Evolutionary conservation across 2,329 filamentous ascomycete species (phyloP), one percentile per base, ranked within the genome.

Genomic region (Aspergillus amoenus): DNA sequence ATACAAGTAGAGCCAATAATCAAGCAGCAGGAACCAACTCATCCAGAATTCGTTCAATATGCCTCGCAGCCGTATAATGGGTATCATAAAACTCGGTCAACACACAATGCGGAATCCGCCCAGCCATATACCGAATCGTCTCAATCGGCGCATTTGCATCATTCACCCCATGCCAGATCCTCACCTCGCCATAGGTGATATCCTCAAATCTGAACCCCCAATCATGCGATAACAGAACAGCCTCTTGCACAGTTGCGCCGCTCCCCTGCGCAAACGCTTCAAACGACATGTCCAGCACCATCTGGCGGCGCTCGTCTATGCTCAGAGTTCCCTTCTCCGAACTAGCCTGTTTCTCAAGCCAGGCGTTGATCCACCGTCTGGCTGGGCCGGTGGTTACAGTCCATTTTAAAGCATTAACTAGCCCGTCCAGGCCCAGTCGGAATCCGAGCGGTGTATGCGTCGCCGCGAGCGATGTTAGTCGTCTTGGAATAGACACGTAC

Each of bases 51-150:
- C 47, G 32, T 3, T 54, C 52, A 5, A 47, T 27, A 32, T 54
- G 43, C 3, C 24, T 4, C 5, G 21, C 37, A 12, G 48, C 2
- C 15, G 51, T 53, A 30, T 15, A 46, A 13, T 54, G 52, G 5
- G 43, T n/a, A n/a, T 75, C 71, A 1, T 68, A 64, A 40, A 69
- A 74, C 58, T 76, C 74, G 2, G 61, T 60, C 9, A 78, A 58
- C 3, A 59, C 59, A 4, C 64, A 64, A 34, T 76, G 64, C 2
- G 72, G 73, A 30, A 79, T 47, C 12, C 64, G 62, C 24, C 73
- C 64, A 1, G 72, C 71, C 66, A 78, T 69, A 50, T 72, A 76
- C n/a, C 72, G 66, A 4, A 75, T 66, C 27, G 76, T 65, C n/a
- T 62, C 56, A 3, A 74, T 59, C 30, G 40, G 72, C 3, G 57